Conservation (phyloP, 2,329 filamentous ascomycete species). For the Fusarium clavum region DNA sequence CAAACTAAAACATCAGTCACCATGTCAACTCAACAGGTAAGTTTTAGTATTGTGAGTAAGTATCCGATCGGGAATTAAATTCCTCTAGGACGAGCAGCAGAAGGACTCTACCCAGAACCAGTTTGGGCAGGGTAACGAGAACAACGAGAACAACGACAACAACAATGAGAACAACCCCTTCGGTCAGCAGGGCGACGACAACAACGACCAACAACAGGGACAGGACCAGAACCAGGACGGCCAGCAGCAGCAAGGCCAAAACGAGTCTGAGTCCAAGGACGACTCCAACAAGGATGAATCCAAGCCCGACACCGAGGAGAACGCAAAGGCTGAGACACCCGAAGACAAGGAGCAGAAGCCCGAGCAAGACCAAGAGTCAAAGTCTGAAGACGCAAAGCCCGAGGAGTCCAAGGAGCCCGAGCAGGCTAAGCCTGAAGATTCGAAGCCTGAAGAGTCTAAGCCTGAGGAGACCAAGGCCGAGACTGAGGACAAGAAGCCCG, state of each 20-base stretch:
- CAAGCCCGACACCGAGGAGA: slow-evolving; percentile 18
- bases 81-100: slow-evolving; percentile 34
- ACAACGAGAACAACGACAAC: slow-evolving; percentile 8
- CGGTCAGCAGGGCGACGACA: slow-evolving; percentile 9
- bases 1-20: slow-evolving; percentile 8
- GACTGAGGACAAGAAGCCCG: slow-evolving; percentile 22
- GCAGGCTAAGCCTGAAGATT: background rate
- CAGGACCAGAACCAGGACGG: slow-evolving; percentile 16
- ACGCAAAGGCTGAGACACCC: slow-evolving; percentile 24
- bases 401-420: slow-evolving; percentile 1
- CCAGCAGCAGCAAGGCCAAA: slow-evolving; percentile 30
- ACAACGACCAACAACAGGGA: slow-evolving; percentile 7
- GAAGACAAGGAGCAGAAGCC: slow-evolving; percentile 16
- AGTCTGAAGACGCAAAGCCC: background rate
- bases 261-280: slow-evolving; percentile 16
- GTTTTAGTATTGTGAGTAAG: background rate
- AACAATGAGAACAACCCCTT: slow-evolving; percentile 20
- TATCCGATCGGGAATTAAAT: slow-evolving; percentile 8
- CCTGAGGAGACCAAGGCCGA: slow-evolving; percentile 9
- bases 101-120: slow-evolving; percentile 28
- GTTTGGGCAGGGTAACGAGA: slow-evolving; percentile 8
- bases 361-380: slow-evolving; percentile 17
- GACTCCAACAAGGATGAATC: slow-evolving; percentile 16
- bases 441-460: slow-evolving; percentile 4
- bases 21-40: slow-evolving; percentile 43